phyloP scores from a whole-genome alignment of 1,284 basidiomycete species.

The Ganoderma resinaceum region DNA sequence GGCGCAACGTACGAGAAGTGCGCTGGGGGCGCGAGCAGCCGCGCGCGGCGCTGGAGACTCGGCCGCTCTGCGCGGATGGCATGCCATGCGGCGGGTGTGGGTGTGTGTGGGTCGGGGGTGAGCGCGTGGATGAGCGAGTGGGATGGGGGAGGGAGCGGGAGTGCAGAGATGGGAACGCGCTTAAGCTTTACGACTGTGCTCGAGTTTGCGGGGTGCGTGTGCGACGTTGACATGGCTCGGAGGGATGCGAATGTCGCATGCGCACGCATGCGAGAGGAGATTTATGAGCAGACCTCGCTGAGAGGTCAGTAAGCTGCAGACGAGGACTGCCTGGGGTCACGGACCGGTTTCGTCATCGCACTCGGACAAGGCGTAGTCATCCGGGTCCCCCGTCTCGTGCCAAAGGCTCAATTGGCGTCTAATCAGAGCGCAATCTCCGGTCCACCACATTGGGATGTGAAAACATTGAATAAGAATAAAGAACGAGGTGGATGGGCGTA shows the following conservation, averaged over 20 bases:
- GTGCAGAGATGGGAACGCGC: conserved; percentile 58
- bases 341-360: conserved; percentile 17
- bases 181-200: not conserved
- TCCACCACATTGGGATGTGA: not conserved
- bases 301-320: conserved; percentile 18
- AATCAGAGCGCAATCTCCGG: not conserved
- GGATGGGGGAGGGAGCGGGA: conserved; percentile 68
- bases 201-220: not conserved
- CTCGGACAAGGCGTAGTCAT: conserved; percentile 2
- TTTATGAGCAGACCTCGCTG: not conserved
- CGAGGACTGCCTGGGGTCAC: conserved; percentile 3
- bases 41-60: conserved; percentile 78
- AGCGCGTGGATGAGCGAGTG: conserved; percentile 74
- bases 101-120: conserved; percentile 69
- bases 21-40: conserved; percentile 60
- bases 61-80: conserved; percentile 60
- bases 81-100: conserved; percentile 59
- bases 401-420: not conserved
- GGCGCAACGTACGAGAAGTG: conserved; percentile 90
- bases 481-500: not conserved
- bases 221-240: conserved; percentile 15
- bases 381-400: conserved; percentile 16
- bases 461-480: not conserved
- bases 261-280: conserved; percentile 17
- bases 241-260: conserved; percentile 11